A percentile compares a stretch with the other conserved stretches of the same genome.
Conservation (phyloP, 2,329 filamentous ascomycete genomes). For the Fusarium neocosmosporiellum region DNA sequence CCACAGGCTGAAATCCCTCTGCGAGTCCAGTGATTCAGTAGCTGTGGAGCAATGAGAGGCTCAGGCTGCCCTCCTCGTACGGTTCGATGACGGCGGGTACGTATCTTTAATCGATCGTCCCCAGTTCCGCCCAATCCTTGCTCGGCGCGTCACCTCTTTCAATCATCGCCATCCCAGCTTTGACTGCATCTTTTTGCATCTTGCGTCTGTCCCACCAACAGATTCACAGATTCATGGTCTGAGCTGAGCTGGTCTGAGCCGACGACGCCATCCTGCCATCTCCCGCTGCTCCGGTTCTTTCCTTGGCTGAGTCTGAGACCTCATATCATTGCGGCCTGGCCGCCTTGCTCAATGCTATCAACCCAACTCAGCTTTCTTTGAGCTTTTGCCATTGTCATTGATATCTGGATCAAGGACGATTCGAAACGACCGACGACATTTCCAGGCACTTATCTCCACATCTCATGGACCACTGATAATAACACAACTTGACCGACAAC, state of each 20-base stretch:
- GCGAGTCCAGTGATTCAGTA: background rate
- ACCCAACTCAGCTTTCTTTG: background rate
- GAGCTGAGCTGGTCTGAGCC: constrained; percentile 15
- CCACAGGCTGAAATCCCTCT: background rate
- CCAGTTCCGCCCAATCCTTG: constrained; percentile 40
- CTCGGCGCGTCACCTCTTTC: constrained; percentile 33
- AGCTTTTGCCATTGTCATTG: constrained; percentile 3
- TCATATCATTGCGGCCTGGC: background rate
- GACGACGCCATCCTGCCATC: constrained; percentile 9
- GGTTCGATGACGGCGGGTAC: constrained; percentile 18
- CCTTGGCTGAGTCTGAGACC: constrained; percentile 1
- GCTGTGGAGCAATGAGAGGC: constrained; percentile 5
- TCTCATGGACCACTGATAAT: constrained; percentile 35
- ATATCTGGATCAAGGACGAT: constrained; percentile 13
- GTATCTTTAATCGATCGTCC: constrained; percentile 36
- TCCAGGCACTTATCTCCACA: constrained; percentile 17
- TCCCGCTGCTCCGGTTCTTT: constrained; percentile 10
- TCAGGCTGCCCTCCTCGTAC: constrained; percentile 17
- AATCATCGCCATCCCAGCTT: constrained; percentile 34
- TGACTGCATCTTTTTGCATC: constrained; percentile 26
- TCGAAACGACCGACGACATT: constrained; percentile 16
- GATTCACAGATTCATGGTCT: constrained; percentile 1
- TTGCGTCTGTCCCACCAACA: constrained; percentile 12
- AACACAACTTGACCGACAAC: constrained; percentile 30
- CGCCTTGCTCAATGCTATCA: background rate